Evolutionary conservation across 2,329 filamentous ascomycete genomes (phyloP).

Genomic region (Trichoderma sp.): DNA sequence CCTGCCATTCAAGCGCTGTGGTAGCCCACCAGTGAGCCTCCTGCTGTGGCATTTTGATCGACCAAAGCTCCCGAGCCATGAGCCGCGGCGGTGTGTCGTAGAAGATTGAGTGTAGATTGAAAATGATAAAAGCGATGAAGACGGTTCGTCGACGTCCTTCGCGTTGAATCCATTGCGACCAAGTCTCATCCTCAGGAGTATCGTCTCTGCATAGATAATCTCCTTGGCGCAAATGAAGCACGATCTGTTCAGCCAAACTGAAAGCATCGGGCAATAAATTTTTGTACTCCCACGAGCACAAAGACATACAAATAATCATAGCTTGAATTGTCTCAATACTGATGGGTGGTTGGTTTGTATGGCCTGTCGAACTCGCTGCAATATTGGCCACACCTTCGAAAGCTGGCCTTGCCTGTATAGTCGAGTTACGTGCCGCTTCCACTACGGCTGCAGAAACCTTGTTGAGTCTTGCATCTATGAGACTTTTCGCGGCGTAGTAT

Average conservation of each 20-base stretch:
- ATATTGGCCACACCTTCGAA: not conserved
- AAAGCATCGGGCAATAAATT: conserved; percentile 1
- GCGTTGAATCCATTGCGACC: not conserved
- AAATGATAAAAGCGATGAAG: not conserved
- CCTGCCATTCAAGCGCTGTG: not conserved
- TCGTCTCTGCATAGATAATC: not conserved
- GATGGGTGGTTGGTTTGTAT: not conserved
- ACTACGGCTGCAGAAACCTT: not conserved
- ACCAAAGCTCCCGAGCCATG: conserved; percentile 5
- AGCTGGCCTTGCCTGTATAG: not conserved
- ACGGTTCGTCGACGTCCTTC: not conserved
- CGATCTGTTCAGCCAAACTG: not conserved
- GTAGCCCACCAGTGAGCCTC: conserved; percentile 4
- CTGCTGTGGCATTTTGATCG: conserved; percentile 7
- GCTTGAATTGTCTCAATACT: conserved; percentile 10
- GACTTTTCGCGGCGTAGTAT: conserved; percentile 2
- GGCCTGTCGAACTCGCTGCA: not conserved
- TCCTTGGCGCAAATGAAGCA: not conserved
- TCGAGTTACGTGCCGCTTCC: conserved; percentile 2
- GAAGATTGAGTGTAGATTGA: not conserved
- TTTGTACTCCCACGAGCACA: conserved; percentile 12
- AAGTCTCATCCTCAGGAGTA: not conserved
- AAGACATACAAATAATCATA: conserved; percentile 10
- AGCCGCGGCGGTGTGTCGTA: conserved; percentile 2
- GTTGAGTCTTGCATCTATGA: not conserved